Evolutionary conservation across 257 asterid species (phyloP).

Genomic region (Echium plantagineum): DNA sequence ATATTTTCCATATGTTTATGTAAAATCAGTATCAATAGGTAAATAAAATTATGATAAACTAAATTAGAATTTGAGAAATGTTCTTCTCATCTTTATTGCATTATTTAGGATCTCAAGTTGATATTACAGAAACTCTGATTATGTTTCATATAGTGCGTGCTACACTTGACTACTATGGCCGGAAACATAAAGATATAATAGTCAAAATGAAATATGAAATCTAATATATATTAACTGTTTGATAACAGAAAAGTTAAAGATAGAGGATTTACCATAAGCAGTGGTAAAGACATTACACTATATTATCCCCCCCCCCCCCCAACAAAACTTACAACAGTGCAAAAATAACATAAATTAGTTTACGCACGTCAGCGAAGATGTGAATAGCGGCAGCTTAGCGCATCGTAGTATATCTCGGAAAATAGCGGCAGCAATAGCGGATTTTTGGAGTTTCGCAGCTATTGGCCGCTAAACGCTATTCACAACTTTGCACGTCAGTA

Average conservation of each 20-base stretch:
- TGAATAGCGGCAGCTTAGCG: no score
- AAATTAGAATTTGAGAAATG: background rate
- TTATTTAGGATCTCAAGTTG: background rate
- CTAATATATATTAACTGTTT: background rate
- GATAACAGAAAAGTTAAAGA: background rate
- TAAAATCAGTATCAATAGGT: background rate
- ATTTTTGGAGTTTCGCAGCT: no score
- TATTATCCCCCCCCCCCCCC: background rate
- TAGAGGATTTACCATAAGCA: no score
- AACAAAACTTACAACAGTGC: background rate
- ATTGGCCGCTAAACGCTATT: no score
- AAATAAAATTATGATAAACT: no score
- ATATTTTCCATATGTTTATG: background rate
- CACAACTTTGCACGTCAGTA: background rate
- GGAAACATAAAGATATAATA: background rate
- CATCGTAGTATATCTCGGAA: no score
- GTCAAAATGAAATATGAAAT: background rate
- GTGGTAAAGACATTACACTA: background rate
- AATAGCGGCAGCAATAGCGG: no score
- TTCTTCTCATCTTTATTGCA: background rate
- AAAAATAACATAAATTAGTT: background rate
- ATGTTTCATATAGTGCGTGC: background rate
- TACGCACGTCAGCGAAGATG: background rate
- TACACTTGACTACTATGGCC: background rate
- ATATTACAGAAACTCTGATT: background rate